Percentiles rank a stretch among this genome's conserved stretches.
These are phyloP conservation scores for Scutellaria baicalensis DNA, from an alignment of 257 asterid genomes.

Conservation along the genomic window DNA sequence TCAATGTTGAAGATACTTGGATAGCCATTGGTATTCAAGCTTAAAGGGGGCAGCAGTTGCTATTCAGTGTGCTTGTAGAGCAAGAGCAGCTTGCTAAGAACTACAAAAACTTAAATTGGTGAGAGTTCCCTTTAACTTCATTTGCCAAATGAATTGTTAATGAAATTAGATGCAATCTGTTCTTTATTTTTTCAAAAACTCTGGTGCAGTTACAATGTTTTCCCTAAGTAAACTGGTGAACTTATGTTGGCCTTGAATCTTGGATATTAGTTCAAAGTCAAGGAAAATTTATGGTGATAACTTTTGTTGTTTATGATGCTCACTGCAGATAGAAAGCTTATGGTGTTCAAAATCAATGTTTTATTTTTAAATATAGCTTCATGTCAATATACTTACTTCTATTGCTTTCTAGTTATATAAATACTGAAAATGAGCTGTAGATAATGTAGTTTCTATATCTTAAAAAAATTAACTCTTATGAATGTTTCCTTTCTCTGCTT, in stretches of 20 bases:
- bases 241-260: background rate
- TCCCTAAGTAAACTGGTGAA: background rate
- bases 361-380: too few relatives aligned
- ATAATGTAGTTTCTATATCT: too few relatives aligned
- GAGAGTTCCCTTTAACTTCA: conserved; percentile 11
- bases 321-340: background rate
- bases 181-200: background rate
- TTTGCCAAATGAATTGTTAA: background rate
- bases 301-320: background rate
- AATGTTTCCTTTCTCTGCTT: too few relatives aligned
- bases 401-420: too few relatives aligned
- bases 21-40: conserved; percentile 16
- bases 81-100: conserved; percentile 23
- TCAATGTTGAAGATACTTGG: conserved; percentile 29
- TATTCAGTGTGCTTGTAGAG: conserved; percentile 42
- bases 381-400: too few relatives aligned
- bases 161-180: background rate
- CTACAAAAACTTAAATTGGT: conserved; percentile 35
- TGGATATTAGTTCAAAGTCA: background rate
- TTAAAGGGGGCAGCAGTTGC: conserved; percentile 33
- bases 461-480: too few relatives aligned
- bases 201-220: background rate
- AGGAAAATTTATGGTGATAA: background rate
- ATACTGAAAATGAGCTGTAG: too few relatives aligned
- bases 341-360: too few relatives aligned